Base-by-base conservation (phyloP, 106 monocot species). In the Narthecium ossifragum region DNA sequence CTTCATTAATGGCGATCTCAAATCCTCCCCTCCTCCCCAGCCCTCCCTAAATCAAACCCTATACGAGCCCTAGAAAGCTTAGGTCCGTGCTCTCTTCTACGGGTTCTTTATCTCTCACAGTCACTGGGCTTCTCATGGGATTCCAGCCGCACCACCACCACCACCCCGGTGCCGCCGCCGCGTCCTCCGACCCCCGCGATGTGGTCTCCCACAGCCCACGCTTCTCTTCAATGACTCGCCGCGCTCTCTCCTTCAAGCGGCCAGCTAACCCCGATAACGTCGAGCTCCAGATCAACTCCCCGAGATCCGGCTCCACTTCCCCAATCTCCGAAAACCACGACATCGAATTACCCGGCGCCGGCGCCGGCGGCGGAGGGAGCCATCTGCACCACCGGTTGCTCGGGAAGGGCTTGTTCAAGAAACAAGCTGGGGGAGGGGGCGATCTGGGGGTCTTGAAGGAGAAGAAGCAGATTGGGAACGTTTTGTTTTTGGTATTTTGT, bases 261-360 rank as follows among this genome's bases (percentile, higher is more conserved):
- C 23, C 18, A 6, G 65, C 56, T 38, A 21, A 31, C 47, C 54
- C 43, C 40, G 64, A 57, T n/a, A 77, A 86, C 24, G 43, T 86
- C 60, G 78, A 86, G 64, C 81, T 81, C 29, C 86, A 86, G 80
- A 86, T 81, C 64, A 73, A 70, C 67, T 86, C 86, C 15, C 86
- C 86, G 18, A 45, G 67, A n/a, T 76, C 70, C 21, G 51, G 74
- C n/a, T 8, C 3, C 14, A 1, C 26, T 14, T 10, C 20, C 32
- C 34, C 31, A 1, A 3, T 31, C 41, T 32, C 23, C 37, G 25
- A 5, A 23, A 11, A 11, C 51, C 7, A 24, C 12, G 66, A 39
- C 14, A 55, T 46, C 26, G 21, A 41, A 17, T n/a, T 17, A 3
- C 55, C 17, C n/a, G 69, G 23, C 14, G 55, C 1, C 24, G 55